Conservation (phyloP, 1,284 basidiomycete genomes). For the Ganoderma boninense region DNA sequence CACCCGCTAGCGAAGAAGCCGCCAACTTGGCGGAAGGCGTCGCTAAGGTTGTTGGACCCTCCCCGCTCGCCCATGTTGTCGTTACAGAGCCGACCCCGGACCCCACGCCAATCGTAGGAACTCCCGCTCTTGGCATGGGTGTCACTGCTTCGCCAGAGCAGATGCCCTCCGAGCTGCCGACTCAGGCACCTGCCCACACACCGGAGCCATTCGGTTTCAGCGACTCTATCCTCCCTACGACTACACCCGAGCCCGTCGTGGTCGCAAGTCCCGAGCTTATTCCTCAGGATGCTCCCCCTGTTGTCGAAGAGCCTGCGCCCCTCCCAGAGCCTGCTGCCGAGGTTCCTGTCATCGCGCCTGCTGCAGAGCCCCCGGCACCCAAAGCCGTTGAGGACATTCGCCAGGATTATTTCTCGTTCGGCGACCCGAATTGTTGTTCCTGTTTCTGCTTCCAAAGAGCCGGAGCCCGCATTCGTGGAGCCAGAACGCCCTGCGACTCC, state of each 20-base stretch:
- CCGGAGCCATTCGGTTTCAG: slow-evolving; percentile 29
- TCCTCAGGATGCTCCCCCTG: slow-evolving; percentile 17
- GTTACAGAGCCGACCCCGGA: slow-evolving; percentile 5
- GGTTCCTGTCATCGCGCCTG: slow-evolving; percentile 7
- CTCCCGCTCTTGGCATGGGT: slow-evolving; percentile 4
- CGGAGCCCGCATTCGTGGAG: slow-evolving; percentile 8
- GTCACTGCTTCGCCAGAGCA: slow-evolving; percentile 29
- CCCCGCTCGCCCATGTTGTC: slow-evolving; percentile 33
- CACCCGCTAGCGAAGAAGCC: slow-evolving; percentile 37
- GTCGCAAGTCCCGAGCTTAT: slow-evolving; percentile 20
- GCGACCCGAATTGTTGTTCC: slow-evolving; percentile 26
- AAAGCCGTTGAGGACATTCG: slow-evolving; percentile 23
- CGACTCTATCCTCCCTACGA: slow-evolving; percentile 22
- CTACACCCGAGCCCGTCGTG: slow-evolving; percentile 15
- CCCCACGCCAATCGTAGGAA: slow-evolving; percentile 17
- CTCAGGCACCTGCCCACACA: slow-evolving; percentile 1
- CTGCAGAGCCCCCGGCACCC: slow-evolving; percentile 18
- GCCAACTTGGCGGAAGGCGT: slow-evolving; percentile 19
- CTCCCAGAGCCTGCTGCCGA: not conserved
- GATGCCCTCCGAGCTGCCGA: slow-evolving; percentile 14
- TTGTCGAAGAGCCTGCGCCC: slow-evolving; percentile 8
- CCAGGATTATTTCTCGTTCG: slow-evolving; percentile 37
- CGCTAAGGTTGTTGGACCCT: slow-evolving; percentile 28
- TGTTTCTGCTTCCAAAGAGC: not conserved
- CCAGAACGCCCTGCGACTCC: not conserved